Conservation (phyloP, 2,329 filamentous ascomycete genomes). For the Neopestalotiopsis rosae region DNA sequence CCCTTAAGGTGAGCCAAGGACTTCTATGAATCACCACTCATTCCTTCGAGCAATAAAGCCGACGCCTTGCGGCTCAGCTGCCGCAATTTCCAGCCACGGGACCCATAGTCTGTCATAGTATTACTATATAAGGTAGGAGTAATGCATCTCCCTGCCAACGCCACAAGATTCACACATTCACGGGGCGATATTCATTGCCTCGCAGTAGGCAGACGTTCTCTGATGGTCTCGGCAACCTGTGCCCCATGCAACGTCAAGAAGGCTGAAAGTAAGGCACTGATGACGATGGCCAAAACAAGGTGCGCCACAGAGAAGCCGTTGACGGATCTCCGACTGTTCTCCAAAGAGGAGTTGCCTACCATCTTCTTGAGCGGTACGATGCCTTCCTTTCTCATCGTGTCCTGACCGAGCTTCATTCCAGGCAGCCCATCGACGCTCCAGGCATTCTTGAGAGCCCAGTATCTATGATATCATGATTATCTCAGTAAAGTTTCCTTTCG, state of each 20-base stretch:
- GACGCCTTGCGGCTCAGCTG: too few relatives aligned
- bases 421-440: conserved; percentile 46
- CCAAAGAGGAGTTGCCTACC: conserved; percentile 40
- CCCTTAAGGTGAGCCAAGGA: too few relatives aligned
- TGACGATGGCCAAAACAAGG: conserved; percentile 14
- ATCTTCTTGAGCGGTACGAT: conserved; percentile 45
- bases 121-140: too few relatives aligned
- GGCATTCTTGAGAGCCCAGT: conserved; percentile 47
- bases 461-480: conserved; percentile 29
- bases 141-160: too few relatives aligned
- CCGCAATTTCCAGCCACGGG: too few relatives aligned
- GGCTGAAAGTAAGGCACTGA: conserved; percentile 12
- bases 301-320: conserved; percentile 13
- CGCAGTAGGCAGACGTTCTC: background rate
- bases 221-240: background rate
- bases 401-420: conserved; percentile 38
- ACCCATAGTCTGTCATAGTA: too few relatives aligned
- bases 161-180: too few relatives aligned
- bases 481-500: background rate
- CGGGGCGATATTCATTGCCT: too few relatives aligned
- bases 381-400: conserved; percentile 34
- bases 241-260: conserved; percentile 4
- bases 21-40: too few relatives aligned
- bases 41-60: too few relatives aligned
- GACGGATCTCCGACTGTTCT: conserved; percentile 8